Conservation (phyloP, 768 basidiomycete genomes). For the Tylopilus balloui region DNA sequence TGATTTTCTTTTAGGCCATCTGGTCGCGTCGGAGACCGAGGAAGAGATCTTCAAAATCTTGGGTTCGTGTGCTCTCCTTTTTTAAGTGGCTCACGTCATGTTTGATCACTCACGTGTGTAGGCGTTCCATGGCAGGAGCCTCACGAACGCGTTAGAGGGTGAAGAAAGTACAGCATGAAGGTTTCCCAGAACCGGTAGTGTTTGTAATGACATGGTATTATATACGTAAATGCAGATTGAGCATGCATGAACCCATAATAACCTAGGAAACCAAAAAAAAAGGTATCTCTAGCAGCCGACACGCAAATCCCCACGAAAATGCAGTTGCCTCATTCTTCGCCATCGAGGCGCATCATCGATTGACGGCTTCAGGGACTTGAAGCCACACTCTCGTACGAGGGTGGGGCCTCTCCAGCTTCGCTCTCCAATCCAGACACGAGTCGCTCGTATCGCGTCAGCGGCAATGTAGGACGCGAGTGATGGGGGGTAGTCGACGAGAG, state of each 20-base stretch:
- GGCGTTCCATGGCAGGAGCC: slow-evolving; percentile 82
- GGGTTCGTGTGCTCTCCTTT: slow-evolving; percentile 30
- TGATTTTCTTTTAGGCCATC: slow-evolving; percentile 39
- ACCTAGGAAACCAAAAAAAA: neutral
- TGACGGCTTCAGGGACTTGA: neutral
- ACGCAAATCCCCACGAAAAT: neutral
- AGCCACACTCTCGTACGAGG: slow-evolving; percentile 37
- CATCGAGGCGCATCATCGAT: neutral
- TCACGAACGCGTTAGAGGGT: slow-evolving; percentile 58
- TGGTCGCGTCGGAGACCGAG: slow-evolving; percentile 82
- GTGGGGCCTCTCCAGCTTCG: slow-evolving; percentile 80
- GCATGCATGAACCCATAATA: neutral
- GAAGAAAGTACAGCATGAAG: no score
- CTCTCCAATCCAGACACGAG: slow-evolving; percentile 85
- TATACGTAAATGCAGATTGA: neutral
- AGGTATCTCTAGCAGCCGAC: neutral
- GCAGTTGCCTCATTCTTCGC: neutral
- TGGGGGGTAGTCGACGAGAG: slow-evolving; percentile 5
- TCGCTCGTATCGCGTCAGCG: slow-evolving; percentile 61
- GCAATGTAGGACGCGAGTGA: slow-evolving; percentile 18
- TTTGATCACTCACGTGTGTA: slow-evolving; percentile 15
- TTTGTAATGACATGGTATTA: neutral
- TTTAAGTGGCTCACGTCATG: neutral
- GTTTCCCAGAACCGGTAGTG: neutral
- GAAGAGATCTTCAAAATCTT: slow-evolving; percentile 80